Conservation (phyloP, 2,329 filamentous ascomycete genomes). For the Fusarium incarnatum region DNA sequence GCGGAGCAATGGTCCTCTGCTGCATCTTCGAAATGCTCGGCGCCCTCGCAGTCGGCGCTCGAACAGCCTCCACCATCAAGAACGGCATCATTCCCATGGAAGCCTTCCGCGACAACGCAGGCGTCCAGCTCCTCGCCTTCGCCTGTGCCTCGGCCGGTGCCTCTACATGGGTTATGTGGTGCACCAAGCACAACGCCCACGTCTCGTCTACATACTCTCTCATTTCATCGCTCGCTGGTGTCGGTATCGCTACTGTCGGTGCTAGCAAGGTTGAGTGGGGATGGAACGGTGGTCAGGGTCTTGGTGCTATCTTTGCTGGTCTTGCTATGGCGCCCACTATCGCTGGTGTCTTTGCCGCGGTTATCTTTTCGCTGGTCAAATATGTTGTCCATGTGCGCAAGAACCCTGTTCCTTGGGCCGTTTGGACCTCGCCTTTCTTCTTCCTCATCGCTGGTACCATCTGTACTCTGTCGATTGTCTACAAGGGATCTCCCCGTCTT, state of each 20-base stretch:
- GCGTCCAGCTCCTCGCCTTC: conserved; percentile 76
- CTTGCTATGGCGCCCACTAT: conserved; percentile 77
- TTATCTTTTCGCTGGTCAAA: conserved; percentile 75
- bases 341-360: conserved; percentile 72
- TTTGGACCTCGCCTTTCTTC: conserved; percentile 79
- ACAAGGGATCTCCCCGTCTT: conserved; percentile 76
- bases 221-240: conserved; percentile 75
- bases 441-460: conserved; percentile 81
- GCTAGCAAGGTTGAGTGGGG: conserved; percentile 73
- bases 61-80: conserved; percentile 82
- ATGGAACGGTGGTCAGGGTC: conserved; percentile 75
- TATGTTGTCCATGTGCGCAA: conserved; percentile 75
- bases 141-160: conserved; percentile 73
- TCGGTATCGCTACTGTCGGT: conserved; percentile 75
- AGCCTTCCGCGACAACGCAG: conserved; percentile 70
- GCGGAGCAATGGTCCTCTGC: conserved; percentile 75
- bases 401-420: conserved; percentile 78
- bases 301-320: conserved; percentile 78
- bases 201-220: conserved; percentile 80
- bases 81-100: conserved; percentile 75
- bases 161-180: conserved; percentile 83
- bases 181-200: conserved; percentile 77
- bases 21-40: conserved; percentile 76
- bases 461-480: conserved; percentile 81
- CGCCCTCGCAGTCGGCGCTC: conserved; percentile 73